Evolutionary conservation across 805 yeast species (phyloP).

Genomic region (Isabelozyma gotoi): DNA sequence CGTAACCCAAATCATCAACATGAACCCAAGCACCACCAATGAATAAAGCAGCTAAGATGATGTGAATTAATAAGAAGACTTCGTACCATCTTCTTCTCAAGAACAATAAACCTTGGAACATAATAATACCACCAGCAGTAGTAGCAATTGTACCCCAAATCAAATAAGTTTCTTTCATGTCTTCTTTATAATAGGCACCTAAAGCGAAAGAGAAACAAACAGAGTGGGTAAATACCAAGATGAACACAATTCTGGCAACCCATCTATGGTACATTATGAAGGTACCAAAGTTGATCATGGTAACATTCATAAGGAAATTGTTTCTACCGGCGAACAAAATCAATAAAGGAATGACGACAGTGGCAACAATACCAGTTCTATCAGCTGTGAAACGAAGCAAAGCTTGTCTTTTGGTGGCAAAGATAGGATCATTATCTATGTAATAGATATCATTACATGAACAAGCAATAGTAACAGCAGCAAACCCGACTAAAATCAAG

Average conservation of each 20-base stretch:
- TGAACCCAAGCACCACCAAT: constrained; percentile 47
- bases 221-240: constrained; percentile 30
- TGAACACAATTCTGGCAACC: constrained; percentile 36
- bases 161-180: constrained; percentile 19
- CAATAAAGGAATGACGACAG: constrained; percentile 50
- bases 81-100: constrained; percentile 40
- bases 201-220: constrained; percentile 23
- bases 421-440: constrained; percentile 25
- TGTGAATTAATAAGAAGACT: constrained; percentile 32
- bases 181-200: constrained; percentile 7
- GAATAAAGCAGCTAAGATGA: constrained; percentile 35
- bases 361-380: constrained; percentile 50
- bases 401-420: constrained; percentile 13
- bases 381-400: constrained; percentile 41
- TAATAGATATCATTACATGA: constrained; percentile 15
- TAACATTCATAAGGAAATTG: constrained; percentile 56
- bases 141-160: constrained; percentile 41
- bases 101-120: constrained; percentile 30
- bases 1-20: constrained; percentile 36
- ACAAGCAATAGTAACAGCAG: constrained; percentile 16
- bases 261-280: constrained; percentile 48
- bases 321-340: constrained; percentile 63
- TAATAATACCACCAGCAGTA: constrained; percentile 27
- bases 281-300: constrained; percentile 53
- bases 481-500: constrained; percentile 22